Conservation (phyloP, 495 filamentous ascomycete species). For the Evernia prunastri region DNA sequence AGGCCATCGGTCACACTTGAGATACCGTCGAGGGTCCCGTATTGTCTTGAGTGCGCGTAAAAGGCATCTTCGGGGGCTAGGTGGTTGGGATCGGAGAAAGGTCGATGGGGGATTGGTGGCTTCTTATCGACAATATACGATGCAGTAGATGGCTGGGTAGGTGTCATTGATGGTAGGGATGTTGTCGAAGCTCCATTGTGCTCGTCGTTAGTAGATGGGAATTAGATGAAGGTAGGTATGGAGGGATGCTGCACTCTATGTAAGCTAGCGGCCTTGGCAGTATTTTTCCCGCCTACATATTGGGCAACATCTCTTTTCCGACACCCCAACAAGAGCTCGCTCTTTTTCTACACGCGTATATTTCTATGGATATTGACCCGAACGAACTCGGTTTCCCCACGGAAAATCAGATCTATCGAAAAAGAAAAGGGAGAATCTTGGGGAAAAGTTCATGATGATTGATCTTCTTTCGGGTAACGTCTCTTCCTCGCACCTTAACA, state of each 20-base stretch:
- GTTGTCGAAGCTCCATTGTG: constrained; percentile 17
- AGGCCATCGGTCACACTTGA: constrained; percentile 28
- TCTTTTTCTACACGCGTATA: too few relatives aligned
- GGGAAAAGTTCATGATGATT: too few relatives aligned
- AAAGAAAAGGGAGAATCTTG: too few relatives aligned
- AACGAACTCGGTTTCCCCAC: too few relatives aligned
- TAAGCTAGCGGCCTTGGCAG: background rate
- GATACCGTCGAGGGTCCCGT: constrained; percentile 22
- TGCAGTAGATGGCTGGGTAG: constrained; percentile 16
- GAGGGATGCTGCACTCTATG: background rate
- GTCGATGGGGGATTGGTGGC: constrained; percentile 33
- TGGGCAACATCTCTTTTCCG: too few relatives aligned
- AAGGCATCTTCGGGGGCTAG: constrained; percentile 83
- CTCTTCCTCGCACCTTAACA: too few relatives aligned
- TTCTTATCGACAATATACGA: constrained; percentile 15
- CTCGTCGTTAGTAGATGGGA: background rate
- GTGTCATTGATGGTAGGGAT: constrained; percentile 18
- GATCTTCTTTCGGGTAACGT: too few relatives aligned
- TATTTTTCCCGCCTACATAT: background rate
- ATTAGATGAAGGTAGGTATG: background rate
- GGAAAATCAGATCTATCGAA: too few relatives aligned
- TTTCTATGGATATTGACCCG: too few relatives aligned
- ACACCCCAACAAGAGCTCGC: too few relatives aligned
- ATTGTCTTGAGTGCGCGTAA: constrained; percentile 48
- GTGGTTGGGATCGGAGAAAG: constrained; percentile 49